A percentile compares a stretch with the other conserved stretches of the same genome.
Evolutionary conservation across 164 flowering plant genomes (phyloP).

Genomic region (Malania oleifera): DNA sequence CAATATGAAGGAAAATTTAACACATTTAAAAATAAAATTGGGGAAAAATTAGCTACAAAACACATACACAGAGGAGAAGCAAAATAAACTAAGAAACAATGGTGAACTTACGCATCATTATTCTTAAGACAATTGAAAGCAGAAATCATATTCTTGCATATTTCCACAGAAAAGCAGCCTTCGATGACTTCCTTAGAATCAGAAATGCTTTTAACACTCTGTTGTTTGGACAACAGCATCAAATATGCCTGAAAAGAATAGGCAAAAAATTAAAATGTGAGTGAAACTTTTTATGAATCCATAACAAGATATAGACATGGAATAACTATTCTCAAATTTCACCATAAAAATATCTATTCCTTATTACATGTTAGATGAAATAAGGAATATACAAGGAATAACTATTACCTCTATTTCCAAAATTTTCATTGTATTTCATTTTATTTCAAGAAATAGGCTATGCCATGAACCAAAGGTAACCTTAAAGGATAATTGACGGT

Average conservation of each 20-base stretch:
- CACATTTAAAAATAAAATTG: too few relatives aligned
- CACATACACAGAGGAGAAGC: neutral
- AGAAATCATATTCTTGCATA: constrained; percentile 47
- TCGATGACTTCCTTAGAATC: constrained; percentile 17
- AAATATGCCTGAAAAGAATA: constrained; percentile 35
- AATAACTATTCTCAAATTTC: too few relatives aligned
- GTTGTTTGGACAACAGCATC: constrained; percentile 22
- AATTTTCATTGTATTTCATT: too few relatives aligned
- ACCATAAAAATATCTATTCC: too few relatives aligned
- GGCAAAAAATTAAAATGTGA: neutral
- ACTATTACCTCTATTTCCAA: too few relatives aligned
- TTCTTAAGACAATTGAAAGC: constrained; percentile 52
- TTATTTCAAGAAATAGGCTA: too few relatives aligned
- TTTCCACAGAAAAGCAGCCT: constrained; percentile 33
- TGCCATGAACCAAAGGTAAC: too few relatives aligned
- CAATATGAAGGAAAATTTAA: too few relatives aligned
- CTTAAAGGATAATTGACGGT: too few relatives aligned
- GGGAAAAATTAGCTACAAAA: neutral
- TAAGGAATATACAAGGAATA: too few relatives aligned
- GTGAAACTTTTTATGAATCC: neutral
- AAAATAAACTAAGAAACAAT: neutral
- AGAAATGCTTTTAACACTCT: constrained; percentile 11
- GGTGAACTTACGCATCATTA: constrained; percentile 40
- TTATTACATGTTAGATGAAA: too few relatives aligned
- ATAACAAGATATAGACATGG: too few relatives aligned